Percentiles rank a stretch among this genome's conserved stretches.
These are phyloP conservation scores for Picea engelmannii DNA, from an alignment of 83 land plant genomes.

Conservation along the genomic window DNA sequence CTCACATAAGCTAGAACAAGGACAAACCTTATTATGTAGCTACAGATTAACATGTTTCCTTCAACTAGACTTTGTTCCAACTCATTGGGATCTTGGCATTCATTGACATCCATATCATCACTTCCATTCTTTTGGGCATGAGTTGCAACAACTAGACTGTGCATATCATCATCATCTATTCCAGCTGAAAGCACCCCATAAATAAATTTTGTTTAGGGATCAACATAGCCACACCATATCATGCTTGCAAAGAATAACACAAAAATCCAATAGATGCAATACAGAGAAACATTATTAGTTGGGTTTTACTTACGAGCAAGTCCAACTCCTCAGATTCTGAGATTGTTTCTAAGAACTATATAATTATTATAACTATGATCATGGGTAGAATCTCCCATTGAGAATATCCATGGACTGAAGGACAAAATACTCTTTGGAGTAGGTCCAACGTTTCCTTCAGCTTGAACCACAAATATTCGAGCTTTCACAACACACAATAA, in stretches of 20 bases:
- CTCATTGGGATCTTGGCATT: conserved; percentile 85
- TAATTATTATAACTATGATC: conserved; percentile 70
- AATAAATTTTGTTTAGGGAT: not conserved
- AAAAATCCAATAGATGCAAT: not conserved
- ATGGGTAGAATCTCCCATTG: conserved; percentile 77
- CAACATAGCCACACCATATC: not conserved
- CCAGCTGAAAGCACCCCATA: conserved; percentile 46
- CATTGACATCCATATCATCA: conserved; percentile 58
- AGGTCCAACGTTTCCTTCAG: conserved; percentile 88
- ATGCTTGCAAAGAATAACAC: not conserved
- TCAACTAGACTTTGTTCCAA: conserved; percentile 44
- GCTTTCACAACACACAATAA: conserved; percentile 78
- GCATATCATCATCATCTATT: conserved; percentile 40
- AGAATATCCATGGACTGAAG: conserved; percentile 93
- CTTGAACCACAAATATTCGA: conserved; percentile 89
- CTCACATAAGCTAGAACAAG: conserved; percentile 83
- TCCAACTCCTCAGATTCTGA: conserved; percentile 69
- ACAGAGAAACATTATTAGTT: too few relatives aligned
- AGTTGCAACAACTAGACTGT: conserved; percentile 46
- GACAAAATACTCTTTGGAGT: conserved; percentile 73
- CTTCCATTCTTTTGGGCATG: conserved; percentile 69
- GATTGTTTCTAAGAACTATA: conserved; percentile 64
- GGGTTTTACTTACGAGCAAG: conserved; percentile 75
- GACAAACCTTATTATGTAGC: conserved; percentile 81
- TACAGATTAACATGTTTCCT: conserved; percentile 85